Conservation (phyloP, 2,329 filamentous ascomycete genomes). For the Phialocephala sp. region DNA sequence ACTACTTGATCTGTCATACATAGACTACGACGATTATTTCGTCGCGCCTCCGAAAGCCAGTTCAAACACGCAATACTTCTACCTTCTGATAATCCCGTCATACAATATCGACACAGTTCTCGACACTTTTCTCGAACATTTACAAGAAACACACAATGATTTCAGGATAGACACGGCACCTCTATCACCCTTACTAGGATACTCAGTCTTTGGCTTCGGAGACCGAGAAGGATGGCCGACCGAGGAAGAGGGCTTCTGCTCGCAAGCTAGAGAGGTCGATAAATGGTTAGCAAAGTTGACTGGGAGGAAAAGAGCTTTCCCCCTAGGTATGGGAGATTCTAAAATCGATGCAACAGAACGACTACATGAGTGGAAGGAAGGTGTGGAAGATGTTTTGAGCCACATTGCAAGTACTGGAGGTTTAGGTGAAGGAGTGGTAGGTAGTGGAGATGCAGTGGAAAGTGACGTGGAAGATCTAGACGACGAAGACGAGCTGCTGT, state of each 20-base stretch:
- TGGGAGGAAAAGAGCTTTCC: slow-evolving; percentile 82
- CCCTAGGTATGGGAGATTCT: slow-evolving; percentile 85
- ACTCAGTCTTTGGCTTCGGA: slow-evolving; percentile 92
- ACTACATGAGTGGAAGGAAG: slow-evolving; percentile 78
- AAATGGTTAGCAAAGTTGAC: slow-evolving; percentile 98
- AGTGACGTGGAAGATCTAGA: slow-evolving; percentile 79
- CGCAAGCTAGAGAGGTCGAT: slow-evolving; percentile 88
- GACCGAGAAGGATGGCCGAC: slow-evolving; percentile 92
- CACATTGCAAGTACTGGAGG: slow-evolving; percentile 65
- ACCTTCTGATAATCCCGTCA: slow-evolving; percentile 83
- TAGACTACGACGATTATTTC: slow-evolving; percentile 95
- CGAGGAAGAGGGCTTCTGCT: slow-evolving; percentile 89
- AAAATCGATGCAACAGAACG: slow-evolving; percentile 73
- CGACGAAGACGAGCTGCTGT: slow-evolving; percentile 57
- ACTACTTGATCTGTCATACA: slow-evolving; percentile 78
- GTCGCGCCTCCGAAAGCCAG: slow-evolving; percentile 72
- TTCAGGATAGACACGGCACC: slow-evolving; percentile 94
- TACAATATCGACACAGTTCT: slow-evolving; percentile 96
- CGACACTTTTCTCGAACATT: slow-evolving; percentile 83
- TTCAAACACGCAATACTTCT: slow-evolving; percentile 67
- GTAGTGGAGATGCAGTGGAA: slow-evolving; percentile 83
- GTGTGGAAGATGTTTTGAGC: slow-evolving; percentile 73
- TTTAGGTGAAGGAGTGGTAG: slow-evolving; percentile 70
- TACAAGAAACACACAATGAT: slow-evolving; percentile 93
- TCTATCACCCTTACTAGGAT: slow-evolving; percentile 77